A percentile compares a stretch with the other conserved stretches of the same genome.
Evolutionary conservation across 768 basidiomycete genomes (phyloP).

Genomic region (Mrakia hoshinonis): DNA sequence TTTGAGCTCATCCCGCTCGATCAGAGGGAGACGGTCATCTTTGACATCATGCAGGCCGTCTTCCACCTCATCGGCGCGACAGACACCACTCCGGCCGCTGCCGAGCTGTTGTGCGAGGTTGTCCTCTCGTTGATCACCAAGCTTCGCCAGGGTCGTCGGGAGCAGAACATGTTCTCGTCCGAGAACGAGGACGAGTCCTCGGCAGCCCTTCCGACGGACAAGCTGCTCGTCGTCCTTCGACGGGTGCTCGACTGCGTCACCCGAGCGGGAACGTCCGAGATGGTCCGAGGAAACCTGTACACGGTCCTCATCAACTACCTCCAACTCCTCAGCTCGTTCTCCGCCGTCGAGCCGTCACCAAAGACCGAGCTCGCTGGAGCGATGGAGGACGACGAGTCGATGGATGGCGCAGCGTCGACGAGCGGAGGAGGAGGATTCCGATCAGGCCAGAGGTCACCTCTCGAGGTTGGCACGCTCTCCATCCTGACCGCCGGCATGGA

Average conservation of each 20-base stretch:
- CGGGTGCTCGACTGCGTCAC: conserved; percentile 65
- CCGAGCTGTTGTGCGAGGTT: conserved; percentile 74
- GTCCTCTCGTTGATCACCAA: conserved; percentile 76
- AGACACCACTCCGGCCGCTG: conserved; percentile 60
- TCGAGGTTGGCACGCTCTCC: conserved; percentile 57
- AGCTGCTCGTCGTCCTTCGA: conserved; percentile 64
- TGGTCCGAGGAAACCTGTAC: conserved; percentile 91
- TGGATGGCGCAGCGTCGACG: conserved; percentile 15
- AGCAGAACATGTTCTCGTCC: conserved; percentile 53
- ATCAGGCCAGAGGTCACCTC: conserved; percentile 40
- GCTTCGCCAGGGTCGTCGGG: conserved; percentile 65
- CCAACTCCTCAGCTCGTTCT: conserved; percentile 51
- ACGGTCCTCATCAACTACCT: conserved; percentile 82
- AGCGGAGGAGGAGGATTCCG: conserved; percentile 15
- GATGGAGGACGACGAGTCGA: conserved; percentile 28
- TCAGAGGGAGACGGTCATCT: conserved; percentile 75
- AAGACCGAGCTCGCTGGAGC: conserved; percentile 16
- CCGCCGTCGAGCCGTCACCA: conserved; percentile 13
- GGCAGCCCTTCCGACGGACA: conserved; percentile 32
- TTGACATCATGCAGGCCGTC: conserved; percentile 73
- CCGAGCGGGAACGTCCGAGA: conserved; percentile 67
- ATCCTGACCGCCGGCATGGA: conserved; percentile 64
- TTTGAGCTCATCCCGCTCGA: conserved; percentile 74
- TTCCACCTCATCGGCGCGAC: conserved; percentile 58
- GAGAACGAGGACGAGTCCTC: conserved; percentile 51